Conservation (phyloP, 306 rosid genomes). For the Quillaja saponaria region DNA sequence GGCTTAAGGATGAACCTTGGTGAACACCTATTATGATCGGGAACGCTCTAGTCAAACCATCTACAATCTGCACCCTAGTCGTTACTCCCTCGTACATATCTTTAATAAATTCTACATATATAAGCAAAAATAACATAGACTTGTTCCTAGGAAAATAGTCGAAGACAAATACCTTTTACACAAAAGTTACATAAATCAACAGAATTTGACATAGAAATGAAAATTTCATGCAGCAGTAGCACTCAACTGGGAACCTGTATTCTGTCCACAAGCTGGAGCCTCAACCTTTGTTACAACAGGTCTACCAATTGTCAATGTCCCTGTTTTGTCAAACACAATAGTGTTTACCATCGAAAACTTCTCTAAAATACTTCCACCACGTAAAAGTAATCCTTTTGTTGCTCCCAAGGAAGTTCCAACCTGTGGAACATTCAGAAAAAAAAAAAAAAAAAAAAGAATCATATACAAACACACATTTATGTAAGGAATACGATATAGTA, state of each 20-base stretch:
- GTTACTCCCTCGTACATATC: no score
- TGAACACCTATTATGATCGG: no score
- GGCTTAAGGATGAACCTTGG: no score
- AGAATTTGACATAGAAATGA: slow-evolving; percentile 10
- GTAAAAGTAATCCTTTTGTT: slow-evolving; percentile 82
- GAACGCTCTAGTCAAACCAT: no score
- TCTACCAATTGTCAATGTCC: slow-evolving; percentile 91
- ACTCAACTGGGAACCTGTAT: no score
- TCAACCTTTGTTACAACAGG: slow-evolving; percentile 86
- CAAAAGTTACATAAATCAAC: slow-evolving; percentile 18
- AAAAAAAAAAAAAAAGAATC: slow-evolving; percentile 21
- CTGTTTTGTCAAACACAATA: slow-evolving; percentile 94
- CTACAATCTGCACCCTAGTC: no score
- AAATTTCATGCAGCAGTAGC: slow-evolving; percentile 1
- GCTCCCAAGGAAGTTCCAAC: slow-evolving; percentile 99
- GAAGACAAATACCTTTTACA: slow-evolving; percentile 3
- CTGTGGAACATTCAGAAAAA: slow-evolving; percentile 42
- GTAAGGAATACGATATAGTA: slow-evolving; percentile 1
- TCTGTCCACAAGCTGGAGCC: slow-evolving; percentile 40
- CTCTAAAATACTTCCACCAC: slow-evolving; percentile 91
- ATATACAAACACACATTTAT: no score
- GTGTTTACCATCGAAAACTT: slow-evolving; percentile 83
- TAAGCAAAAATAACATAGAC: slow-evolving; percentile 22
- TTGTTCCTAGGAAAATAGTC: slow-evolving; percentile 14
- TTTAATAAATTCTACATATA: no score